A percentile compares a stretch with the other conserved stretches of the same genome.
Evolutionary conservation across 257 asterid genomes (phyloP).

Genomic region (Solanum lycopersicoides): DNA sequence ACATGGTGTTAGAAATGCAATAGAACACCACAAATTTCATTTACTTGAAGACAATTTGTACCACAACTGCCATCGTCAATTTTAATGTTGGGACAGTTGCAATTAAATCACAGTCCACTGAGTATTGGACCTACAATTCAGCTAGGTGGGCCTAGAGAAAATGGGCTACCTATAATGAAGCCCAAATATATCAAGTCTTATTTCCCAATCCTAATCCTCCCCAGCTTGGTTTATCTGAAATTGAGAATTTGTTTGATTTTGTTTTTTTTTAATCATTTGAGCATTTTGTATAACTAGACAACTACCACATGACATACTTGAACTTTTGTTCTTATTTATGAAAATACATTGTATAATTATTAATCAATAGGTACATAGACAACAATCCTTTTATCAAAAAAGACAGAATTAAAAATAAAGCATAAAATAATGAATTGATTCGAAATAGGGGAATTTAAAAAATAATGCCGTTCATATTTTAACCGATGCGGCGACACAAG

Average conservation of each 20-base stretch:
- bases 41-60: background rate
- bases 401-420: background rate
- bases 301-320: background rate
- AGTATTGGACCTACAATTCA: background rate
- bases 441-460: background rate
- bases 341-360: background rate
- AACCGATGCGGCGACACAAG: slow-evolving; percentile 36
- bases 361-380: background rate
- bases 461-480: background rate
- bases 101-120: background rate
- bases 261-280: too few species aligned
- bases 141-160: background rate
- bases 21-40: background rate
- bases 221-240: background rate
- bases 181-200: background rate
- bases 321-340: background rate
- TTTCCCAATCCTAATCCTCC: background rate
- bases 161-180: background rate
- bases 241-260: background rate
- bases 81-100: background rate
- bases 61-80: too few species aligned
- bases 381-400: background rate
- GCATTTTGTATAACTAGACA: background rate
- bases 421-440: background rate
- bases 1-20: background rate